Percentiles rank a stretch among this genome's conserved stretches.
These are phyloP conservation scores for Boeremia lycopersici DNA, from an alignment of 2,329 filamentous ascomycete genomes.

Conservation along the genomic window DNA sequence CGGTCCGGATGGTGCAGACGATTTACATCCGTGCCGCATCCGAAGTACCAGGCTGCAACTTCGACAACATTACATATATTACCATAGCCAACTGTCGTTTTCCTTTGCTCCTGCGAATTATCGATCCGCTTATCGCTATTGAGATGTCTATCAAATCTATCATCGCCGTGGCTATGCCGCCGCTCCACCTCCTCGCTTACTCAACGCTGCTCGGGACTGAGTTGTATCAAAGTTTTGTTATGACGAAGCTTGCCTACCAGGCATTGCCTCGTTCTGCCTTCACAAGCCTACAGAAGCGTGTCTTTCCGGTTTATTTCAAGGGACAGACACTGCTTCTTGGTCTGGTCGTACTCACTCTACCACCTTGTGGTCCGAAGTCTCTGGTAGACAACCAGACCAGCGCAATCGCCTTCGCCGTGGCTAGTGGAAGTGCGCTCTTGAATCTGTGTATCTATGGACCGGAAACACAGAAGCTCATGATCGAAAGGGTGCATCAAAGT, in stretches of 20 bases:
- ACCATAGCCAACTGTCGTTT: too few relatives aligned
- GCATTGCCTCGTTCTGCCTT: conserved; percentile 47
- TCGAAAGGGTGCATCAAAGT: conserved; percentile 44
- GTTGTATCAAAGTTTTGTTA: conserved; percentile 50
- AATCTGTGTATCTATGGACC: conserved; percentile 49
- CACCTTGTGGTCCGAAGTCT: conserved; percentile 41
- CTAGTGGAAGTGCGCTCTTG: conserved; percentile 38
- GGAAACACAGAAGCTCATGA: conserved; percentile 39
- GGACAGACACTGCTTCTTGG: conserved; percentile 45
- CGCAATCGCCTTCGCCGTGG: conserved; percentile 38
- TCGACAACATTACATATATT: neutral
- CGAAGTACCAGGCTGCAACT: conserved; percentile 1
- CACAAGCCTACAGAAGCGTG: conserved; percentile 46
- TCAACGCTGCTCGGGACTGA: conserved; percentile 49
- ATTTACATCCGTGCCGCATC: neutral
- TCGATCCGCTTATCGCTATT: neutral
- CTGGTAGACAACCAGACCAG: conserved; percentile 27
- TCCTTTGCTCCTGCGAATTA: neutral
- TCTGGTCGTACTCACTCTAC: conserved; percentile 43
- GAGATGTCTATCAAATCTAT: conserved; percentile 10
- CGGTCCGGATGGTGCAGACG: neutral
- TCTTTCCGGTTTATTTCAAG: conserved; percentile 51
- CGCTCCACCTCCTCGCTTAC: conserved; percentile 49
- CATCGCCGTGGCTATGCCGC: conserved; percentile 17
- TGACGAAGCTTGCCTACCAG: conserved; percentile 49